phyloP scores from a whole-genome alignment of 2,329 filamentous ascomycete species.

The Juglanconis juglandina region DNA sequence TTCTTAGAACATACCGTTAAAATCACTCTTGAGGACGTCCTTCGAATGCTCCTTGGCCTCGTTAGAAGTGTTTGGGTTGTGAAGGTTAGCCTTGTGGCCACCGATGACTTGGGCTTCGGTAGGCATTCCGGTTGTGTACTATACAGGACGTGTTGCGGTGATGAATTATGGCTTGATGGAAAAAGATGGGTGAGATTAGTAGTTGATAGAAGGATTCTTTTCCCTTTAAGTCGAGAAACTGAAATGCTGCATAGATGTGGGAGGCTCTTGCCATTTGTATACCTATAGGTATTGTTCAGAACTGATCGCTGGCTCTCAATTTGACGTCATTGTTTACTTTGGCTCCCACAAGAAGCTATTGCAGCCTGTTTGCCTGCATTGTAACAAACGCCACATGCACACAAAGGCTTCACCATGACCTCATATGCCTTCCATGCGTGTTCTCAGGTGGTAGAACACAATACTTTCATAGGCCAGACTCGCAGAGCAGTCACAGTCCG shows the following conservation, averaged over 20 bases:
- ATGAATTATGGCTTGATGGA: background rate
- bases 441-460: no score
- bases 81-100: conserved; percentile 58
- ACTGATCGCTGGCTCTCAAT: background rate
- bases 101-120: conserved; percentile 49
- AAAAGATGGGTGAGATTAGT: background rate
- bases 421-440: background rate
- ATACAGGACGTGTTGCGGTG: background rate
- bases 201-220: background rate
- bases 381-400: background rate
- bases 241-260: background rate
- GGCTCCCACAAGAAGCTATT: background rate
- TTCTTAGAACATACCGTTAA: conserved; percentile 33
- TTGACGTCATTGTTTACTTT: conserved; percentile 2
- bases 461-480: no score
- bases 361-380: background rate
- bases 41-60: conserved; percentile 55
- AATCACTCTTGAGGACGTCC: conserved; percentile 48
- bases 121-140: conserved; percentile 37
- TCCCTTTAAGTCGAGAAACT: background rate
- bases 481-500: background rate
- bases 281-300: background rate
- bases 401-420: background rate
- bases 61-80: conserved; percentile 54
- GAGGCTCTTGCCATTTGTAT: background rate